Conservation (phyloP, 257 asterid species). For the Fraxinus anomala region DNA sequence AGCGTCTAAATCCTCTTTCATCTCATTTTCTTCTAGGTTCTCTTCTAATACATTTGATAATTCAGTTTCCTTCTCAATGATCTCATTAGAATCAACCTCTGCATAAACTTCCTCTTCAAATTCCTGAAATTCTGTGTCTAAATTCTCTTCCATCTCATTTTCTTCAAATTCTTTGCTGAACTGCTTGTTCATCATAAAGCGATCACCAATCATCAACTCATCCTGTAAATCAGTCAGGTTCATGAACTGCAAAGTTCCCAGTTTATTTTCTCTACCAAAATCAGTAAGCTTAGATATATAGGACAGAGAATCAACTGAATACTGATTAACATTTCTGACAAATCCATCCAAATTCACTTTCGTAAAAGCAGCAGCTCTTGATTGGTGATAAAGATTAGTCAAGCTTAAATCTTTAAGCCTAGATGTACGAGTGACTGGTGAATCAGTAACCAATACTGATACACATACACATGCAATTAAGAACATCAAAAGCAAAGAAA, state of each 20-base stretch:
- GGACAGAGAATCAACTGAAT: constrained; percentile 37
- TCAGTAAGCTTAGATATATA: constrained; percentile 38
- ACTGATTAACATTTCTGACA: constrained; percentile 37
- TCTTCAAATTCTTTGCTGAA: constrained; percentile 22
- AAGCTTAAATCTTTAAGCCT: constrained; percentile 36
- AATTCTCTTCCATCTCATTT: constrained; percentile 39
- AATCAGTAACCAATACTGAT: constrained; percentile 34
- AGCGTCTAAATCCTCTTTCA: constrained; percentile 37
- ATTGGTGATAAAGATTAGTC: constrained; percentile 33
- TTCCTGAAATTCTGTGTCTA: constrained; percentile 18
- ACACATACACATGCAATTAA: constrained; percentile 37
- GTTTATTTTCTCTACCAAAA: constrained; percentile 34
- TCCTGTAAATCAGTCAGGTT: constrained; percentile 53
- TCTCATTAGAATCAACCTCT: constrained; percentile 33
- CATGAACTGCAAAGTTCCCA: constrained; percentile 42
- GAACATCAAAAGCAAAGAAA: constrained; percentile 46
- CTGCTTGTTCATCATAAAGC: constrained; percentile 15
- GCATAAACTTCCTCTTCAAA: constrained; percentile 33
- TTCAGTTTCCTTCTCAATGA: constrained; percentile 28
- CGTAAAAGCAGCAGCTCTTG: constrained; percentile 32
- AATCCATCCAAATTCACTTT: constrained; percentile 41
- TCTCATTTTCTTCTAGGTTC: background rate
- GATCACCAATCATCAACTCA: constrained; percentile 25
- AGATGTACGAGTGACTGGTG: constrained; percentile 40
- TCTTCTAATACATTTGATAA: constrained; percentile 18